Evolutionary conservation across 805 yeast species (phyloP).

Genomic region (Wickerhamomyces pijperi): DNA sequence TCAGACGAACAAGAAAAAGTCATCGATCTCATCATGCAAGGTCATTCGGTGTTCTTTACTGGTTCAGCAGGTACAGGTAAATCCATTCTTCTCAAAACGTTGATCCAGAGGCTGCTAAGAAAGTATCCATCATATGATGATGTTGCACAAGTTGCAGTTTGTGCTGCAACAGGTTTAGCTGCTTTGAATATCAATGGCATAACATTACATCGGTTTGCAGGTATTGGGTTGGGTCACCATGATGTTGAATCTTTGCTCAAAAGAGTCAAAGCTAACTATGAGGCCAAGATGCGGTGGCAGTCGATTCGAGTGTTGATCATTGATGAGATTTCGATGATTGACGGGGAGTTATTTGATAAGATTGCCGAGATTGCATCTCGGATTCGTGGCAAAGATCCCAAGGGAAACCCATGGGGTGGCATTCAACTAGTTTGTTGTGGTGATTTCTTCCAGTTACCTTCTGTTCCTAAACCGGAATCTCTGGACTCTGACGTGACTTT

Average conservation of each 20-base stretch:
- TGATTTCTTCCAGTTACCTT: conserved; percentile 76
- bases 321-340: conserved; percentile 78
- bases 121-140: conserved; percentile 29
- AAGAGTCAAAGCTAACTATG: conserved; percentile 40
- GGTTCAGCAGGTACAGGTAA: conserved; percentile 99
- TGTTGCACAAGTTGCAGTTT: conserved; percentile 58
- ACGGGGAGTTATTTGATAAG: conserved; percentile 57
- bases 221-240: conserved; percentile 65
- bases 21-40: conserved; percentile 49
- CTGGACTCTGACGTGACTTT: conserved; percentile 33
- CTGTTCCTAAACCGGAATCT: conserved; percentile 32
- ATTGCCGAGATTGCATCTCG: conserved; percentile 47
- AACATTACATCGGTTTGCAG: conserved; percentile 68
- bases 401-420: conserved; percentile 75
- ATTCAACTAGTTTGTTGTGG: conserved; percentile 70
- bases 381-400: conserved; percentile 30
- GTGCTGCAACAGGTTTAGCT: conserved; percentile 80
- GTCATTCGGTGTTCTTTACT: conserved; percentile 74
- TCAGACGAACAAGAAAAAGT: conserved; percentile 59
- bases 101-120: conserved; percentile 40
- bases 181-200: conserved; percentile 76
- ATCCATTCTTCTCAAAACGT: conserved; percentile 64
- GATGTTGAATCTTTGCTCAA: conserved; percentile 32
- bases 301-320: conserved; percentile 53
- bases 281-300: conserved; percentile 41